Percentiles rank a stretch among this genome's conserved stretches.
These are phyloP conservation scores for Backusella luteola DNA, from an alignment of 192 early-diverging fungal genomes.

Conservation along the genomic window DNA sequence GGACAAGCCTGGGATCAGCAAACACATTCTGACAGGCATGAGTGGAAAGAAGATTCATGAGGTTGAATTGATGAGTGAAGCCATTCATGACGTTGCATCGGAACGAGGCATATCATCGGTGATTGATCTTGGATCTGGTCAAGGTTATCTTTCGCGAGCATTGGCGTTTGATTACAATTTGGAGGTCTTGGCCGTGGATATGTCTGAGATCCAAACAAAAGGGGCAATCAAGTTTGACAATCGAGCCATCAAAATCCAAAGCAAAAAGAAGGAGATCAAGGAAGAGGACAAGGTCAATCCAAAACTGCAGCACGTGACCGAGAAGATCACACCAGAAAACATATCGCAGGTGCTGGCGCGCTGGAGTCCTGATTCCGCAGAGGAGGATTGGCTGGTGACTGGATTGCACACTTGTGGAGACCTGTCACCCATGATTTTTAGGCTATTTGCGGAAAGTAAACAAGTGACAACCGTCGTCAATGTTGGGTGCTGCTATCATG, in stretches of 20 bases:
- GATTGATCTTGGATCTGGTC: conserved; percentile 75
- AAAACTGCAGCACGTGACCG: conserved; percentile 44
- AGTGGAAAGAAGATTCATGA: conserved; percentile 70
- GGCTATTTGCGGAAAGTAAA: conserved; percentile 57
- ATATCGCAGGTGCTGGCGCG: conserved; percentile 35
- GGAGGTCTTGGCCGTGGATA: conserved; percentile 67
- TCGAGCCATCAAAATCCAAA: conserved; percentile 44
- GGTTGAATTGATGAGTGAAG: conserved; percentile 53
- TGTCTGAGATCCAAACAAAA: conserved; percentile 65
- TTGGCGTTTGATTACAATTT: conserved; percentile 65
- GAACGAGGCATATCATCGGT: conserved; percentile 45
- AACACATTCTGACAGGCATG: conserved; percentile 64
- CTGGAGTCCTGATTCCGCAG: conserved; percentile 12
- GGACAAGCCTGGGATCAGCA: conserved; percentile 36
- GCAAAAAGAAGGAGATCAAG: conserved; percentile 19
- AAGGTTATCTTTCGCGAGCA: conserved; percentile 68
- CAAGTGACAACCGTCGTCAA: conserved; percentile 54
- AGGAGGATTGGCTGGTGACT: conserved; percentile 64
- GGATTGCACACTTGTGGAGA: conserved; percentile 88
- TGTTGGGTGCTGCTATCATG: conserved; percentile 89
- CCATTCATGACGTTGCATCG: conserved; percentile 56
- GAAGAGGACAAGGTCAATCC: conserved; percentile 22
- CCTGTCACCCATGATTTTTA: conserved; percentile 69
- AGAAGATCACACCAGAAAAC: conserved; percentile 45
- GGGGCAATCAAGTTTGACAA: conserved; percentile 61